Evolutionary conservation across 2,329 filamentous ascomycete genomes (phyloP), one percentile per base, ranked within the genome.

Genomic region (Aspergillus texensis): DNA sequence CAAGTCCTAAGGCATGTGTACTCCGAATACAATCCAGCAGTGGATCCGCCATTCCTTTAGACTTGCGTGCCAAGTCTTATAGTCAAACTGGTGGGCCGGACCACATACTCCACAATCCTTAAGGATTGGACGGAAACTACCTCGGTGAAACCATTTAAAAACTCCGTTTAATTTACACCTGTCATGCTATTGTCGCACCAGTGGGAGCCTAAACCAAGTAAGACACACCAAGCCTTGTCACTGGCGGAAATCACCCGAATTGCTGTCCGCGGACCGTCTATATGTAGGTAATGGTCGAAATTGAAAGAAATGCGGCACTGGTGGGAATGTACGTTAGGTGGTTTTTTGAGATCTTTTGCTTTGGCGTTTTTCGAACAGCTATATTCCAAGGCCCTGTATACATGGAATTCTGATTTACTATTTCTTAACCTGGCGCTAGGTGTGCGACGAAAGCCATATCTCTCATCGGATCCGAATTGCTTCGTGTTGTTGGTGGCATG

Each of bases 161-260:
- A 5, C 48, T 11, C 48, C 48, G n/a, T 54, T 32, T 54, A 36
- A 54, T 54, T 6, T 54, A 36, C 16, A 9, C 16, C 30, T 28
- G 39, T 36, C 52, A 54, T n/a, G 52, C 52, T 55, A 55, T 12
- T 26, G 32, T 32, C 52, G 34, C 30, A 39, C 34, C 32, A 55
- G 2, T 14, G 34, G n/a, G 21, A 55, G 11, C 11, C 34, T 55
- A 55, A 36, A 39, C 32, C n/a, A 39, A 19, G n/a, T 55, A 55
- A 55, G 34, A 55, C 32, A 55, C 32, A 55, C 32, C 32, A 55
- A 55, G 52, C 32, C 32, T 41, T 39, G 52, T 39, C 34, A 36
- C 34, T 55, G 34, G 28, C 52, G 52, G 32, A 55, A 39, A 39
- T 55, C 32, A 12, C 3, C 52, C 32, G 52, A 55, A 11, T 28